Conservation (phyloP, 2,329 filamentous ascomycete species). For the Hysterium pulicare region DNA sequence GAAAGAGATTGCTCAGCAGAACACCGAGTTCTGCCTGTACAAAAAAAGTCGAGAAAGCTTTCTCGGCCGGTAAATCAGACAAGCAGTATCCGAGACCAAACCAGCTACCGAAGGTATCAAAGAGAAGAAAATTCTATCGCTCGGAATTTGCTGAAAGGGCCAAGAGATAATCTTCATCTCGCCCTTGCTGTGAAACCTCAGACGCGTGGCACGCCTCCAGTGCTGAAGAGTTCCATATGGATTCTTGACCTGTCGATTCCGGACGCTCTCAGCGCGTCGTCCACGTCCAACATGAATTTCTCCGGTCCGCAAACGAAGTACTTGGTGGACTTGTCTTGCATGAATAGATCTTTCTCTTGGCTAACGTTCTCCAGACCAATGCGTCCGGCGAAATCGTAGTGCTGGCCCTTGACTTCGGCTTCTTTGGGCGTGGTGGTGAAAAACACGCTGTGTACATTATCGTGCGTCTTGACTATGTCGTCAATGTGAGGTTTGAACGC, state of each 20-base stretch:
- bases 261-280: conserved; percentile 49
- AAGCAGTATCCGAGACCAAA: no score
- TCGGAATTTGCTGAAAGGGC: no score
- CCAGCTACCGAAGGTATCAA: no score
- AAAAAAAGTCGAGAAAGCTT: no score
- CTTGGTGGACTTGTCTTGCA: conserved; percentile 53
- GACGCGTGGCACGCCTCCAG: conserved; percentile 33
- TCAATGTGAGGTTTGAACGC: conserved; percentile 56
- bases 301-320: conserved; percentile 73
- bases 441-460: conserved; percentile 52
- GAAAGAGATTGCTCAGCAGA: no score
- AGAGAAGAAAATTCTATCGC: no score
- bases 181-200: no score
- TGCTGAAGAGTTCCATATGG: conserved; percentile 63
- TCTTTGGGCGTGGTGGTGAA: conserved; percentile 55
- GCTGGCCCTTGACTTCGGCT: conserved; percentile 46
- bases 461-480: conserved; percentile 41
- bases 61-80: no score
- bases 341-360: conserved; percentile 52
- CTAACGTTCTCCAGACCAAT: conserved; percentile 58
- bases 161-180: no score
- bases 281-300: conserved; percentile 64
- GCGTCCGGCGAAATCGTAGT: conserved; percentile 60
- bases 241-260: conserved; percentile 60
- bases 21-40: no score